These are phyloP conservation scores for Xylaria sp. DNA, from an alignment of 2,329 filamentous ascomycete species.

Conservation along the genomic window DNA sequence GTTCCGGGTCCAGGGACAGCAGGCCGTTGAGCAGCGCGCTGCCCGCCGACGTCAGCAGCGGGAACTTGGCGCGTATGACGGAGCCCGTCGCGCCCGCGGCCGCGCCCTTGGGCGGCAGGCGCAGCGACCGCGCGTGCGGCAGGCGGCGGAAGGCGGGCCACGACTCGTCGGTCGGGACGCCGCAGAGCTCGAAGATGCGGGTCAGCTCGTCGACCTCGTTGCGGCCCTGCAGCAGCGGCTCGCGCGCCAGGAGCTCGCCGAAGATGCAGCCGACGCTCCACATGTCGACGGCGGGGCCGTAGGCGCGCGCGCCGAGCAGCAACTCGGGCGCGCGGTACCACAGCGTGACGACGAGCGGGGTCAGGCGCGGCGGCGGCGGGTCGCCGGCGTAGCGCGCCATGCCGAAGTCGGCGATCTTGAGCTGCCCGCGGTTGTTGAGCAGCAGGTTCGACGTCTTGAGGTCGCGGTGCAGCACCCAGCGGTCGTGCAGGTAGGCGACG, in stretches of 20 bases:
- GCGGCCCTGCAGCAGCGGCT: constrained; percentile 81
- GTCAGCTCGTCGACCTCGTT: constrained; percentile 92
- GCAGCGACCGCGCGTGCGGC: constrained; percentile 81
- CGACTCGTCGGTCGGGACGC: constrained; percentile 76
- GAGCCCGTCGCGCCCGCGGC: constrained; percentile 46
- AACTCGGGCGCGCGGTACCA: constrained; percentile 96
- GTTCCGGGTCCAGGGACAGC: constrained; percentile 73
- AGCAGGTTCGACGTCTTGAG: constrained; percentile 93
- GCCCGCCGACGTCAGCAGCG: constrained; percentile 77
- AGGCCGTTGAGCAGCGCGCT: constrained; percentile 69
- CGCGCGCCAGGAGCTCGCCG: constrained; percentile 81
- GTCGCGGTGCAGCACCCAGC: constrained; percentile 92
- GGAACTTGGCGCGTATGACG: constrained; percentile 76
- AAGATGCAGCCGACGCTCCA: constrained; percentile 98
- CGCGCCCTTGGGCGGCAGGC: constrained; percentile 64
- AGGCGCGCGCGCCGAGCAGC: constrained; percentile 76
- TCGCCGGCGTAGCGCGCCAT: constrained; percentile 91
- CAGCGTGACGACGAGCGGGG: constrained; percentile 90
- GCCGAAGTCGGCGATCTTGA: constrained; percentile 97
- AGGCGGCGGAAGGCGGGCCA: constrained; percentile 89
- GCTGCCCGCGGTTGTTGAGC: constrained; percentile 89
- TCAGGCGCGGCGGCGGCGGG: constrained; percentile 74
- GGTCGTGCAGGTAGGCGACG: constrained; percentile 80
- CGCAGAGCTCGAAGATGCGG: constrained; percentile 87
- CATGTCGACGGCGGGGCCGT: constrained; percentile 81